phyloP scores from a whole-genome alignment of 106 monocot genomes.

The Apostasia shenzhenica region DNA sequence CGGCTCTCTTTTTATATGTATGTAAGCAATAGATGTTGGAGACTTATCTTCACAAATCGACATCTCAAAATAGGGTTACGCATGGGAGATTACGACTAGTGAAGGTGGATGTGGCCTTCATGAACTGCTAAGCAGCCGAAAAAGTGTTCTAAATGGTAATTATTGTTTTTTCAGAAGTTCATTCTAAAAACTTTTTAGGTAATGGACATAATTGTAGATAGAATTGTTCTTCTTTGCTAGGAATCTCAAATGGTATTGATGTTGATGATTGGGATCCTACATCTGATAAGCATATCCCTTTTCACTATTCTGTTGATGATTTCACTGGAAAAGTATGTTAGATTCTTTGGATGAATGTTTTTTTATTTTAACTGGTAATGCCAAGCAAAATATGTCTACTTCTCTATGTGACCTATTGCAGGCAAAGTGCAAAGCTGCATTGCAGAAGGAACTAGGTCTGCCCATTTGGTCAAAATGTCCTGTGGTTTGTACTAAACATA shows the following conservation, averaged over 20 bases:
- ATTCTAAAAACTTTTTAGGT: background rate
- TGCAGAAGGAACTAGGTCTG: slow-evolving; percentile 80
- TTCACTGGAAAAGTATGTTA: slow-evolving; percentile 69
- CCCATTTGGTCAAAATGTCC: slow-evolving; percentile 50
- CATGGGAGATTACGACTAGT: slow-evolving; percentile 90
- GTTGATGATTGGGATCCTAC: slow-evolving; percentile 77
- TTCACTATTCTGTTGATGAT: slow-evolving; percentile 61
- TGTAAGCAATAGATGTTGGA: background rate
- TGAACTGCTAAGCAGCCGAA: slow-evolving; percentile 62
- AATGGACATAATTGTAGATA: background rate
- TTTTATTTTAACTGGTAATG: background rate
- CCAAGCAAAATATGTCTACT: background rate
- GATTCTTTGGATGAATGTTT: background rate
- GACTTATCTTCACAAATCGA: background rate
- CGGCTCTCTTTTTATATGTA: background rate
- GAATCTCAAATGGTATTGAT: slow-evolving; percentile 91
- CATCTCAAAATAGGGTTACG: slow-evolving; percentile 57
- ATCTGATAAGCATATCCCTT: slow-evolving; percentile 74
- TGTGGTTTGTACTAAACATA: slow-evolving; percentile 38
- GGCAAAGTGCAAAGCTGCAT: slow-evolving; percentile 71
- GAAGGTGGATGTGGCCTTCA: slow-evolving; percentile 91
- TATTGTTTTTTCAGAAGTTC: background rate
- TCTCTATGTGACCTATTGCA: slow-evolving; percentile 13
- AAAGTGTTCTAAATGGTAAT: slow-evolving; percentile 75
- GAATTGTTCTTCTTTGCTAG: slow-evolving; percentile 24